phyloP scores from a whole-genome alignment of 2,329 filamentous ascomycete species.

The Colletotrichum liaoningense region DNA sequence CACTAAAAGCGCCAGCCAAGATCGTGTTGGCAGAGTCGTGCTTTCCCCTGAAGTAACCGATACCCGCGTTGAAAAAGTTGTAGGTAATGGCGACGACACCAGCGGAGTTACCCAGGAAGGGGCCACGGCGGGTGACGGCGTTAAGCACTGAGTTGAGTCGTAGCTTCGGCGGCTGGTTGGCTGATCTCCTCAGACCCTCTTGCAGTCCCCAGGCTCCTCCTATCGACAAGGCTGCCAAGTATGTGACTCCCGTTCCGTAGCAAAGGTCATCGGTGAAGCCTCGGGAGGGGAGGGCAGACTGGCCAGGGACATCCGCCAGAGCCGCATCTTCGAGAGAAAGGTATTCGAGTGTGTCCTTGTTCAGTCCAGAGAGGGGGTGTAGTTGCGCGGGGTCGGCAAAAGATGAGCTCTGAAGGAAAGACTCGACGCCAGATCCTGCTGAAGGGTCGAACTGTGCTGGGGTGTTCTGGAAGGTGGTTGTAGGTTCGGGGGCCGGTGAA shows the following conservation, averaged over 20 bases:
- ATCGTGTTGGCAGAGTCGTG: constrained; percentile 94
- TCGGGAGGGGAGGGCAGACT: constrained; percentile 90
- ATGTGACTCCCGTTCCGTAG: constrained; percentile 96
- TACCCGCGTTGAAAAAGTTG: constrained; percentile 89
- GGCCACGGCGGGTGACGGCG: constrained; percentile 90
- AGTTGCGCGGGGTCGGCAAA: constrained; percentile 89
- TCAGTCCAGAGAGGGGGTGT: constrained; percentile 92
- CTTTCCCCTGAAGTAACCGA: constrained; percentile 83
- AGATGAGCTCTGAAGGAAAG: constrained; percentile 81
- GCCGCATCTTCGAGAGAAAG: constrained; percentile 92
- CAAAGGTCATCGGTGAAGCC: constrained; percentile 99
- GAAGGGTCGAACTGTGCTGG: constrained; percentile 76
- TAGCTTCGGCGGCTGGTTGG: constrained; percentile 84
- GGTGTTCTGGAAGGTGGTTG: constrained; percentile 63
- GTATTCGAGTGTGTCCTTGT: constrained; percentile 95
- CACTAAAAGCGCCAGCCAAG: constrained; percentile 84
- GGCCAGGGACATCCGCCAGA: constrained; percentile 86
- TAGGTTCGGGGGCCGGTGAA: constrained; percentile 55
- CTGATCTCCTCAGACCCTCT: constrained; percentile 87
- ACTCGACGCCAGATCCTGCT: constrained; percentile 82
- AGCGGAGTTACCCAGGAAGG: constrained; percentile 95
- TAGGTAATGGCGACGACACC: constrained; percentile 97
- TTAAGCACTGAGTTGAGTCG: constrained; percentile 95
- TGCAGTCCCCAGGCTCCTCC: constrained; percentile 94
- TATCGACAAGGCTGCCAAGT: constrained; percentile 85